These are phyloP conservation scores for Teratosphaeria epicoccoides DNA, from an alignment of 2,329 filamentous ascomycete genomes.

Conservation along the genomic window DNA sequence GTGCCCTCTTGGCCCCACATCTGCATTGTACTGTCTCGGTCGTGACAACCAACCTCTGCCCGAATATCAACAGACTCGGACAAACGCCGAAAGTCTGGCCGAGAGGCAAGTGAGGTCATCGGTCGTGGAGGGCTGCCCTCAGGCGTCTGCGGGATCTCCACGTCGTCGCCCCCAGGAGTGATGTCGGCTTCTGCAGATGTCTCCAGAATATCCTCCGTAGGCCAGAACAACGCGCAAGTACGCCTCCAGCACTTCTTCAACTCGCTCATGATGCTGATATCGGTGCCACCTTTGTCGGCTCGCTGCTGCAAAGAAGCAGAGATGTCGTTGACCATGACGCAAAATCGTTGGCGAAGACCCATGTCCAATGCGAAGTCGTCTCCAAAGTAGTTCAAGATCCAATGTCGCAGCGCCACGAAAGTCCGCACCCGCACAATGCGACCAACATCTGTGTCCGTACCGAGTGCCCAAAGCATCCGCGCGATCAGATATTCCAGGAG, in stretches of 20 bases:
- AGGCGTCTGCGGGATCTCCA: background rate
- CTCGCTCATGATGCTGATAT: slow-evolving; percentile 81
- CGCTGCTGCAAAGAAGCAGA: slow-evolving; percentile 43
- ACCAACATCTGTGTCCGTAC: slow-evolving; percentile 68
- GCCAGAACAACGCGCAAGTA: slow-evolving; percentile 84
- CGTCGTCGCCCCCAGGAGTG: slow-evolving; percentile 54
- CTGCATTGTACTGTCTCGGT: background rate
- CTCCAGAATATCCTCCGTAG: slow-evolving; percentile 51
- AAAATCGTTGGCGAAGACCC: slow-evolving; percentile 65
- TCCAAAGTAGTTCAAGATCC: slow-evolving; percentile 95
- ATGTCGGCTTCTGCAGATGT: slow-evolving; percentile 55
- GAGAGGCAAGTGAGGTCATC: background rate
- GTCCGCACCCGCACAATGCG: slow-evolving; percentile 91
- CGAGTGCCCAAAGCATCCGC: slow-evolving; percentile 76
- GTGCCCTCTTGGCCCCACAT: background rate
- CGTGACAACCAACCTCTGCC: background rate
- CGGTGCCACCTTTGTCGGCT: slow-evolving; percentile 45
- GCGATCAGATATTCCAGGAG: slow-evolving; percentile 76
- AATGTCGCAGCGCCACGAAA: slow-evolving; percentile 90
- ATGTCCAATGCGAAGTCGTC: slow-evolving; percentile 83
- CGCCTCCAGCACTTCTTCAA: slow-evolving; percentile 96
- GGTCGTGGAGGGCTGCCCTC: background rate
- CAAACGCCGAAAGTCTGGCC: slow-evolving; percentile 6
- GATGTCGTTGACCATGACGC: slow-evolving; percentile 61
- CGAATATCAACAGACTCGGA: slow-evolving; percentile 4